A percentile compares a stretch with the other conserved stretches of the same genome.
phyloP scores from a whole-genome alignment of 73 alveolate genomes.

The Tetrahymena thermophila region DNA sequence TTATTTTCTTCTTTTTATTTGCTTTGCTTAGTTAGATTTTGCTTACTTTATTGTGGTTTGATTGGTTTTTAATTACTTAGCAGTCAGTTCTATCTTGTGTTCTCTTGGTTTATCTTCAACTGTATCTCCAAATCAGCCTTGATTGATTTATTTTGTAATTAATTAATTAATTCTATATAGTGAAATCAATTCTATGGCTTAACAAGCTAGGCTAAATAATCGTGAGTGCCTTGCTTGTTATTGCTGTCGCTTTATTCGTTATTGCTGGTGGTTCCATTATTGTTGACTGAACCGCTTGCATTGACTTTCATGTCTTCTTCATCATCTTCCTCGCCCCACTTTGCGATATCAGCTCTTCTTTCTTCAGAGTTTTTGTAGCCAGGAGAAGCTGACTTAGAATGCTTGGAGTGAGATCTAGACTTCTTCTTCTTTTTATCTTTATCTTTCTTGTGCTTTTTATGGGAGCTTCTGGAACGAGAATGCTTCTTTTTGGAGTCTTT shows the following conservation, averaged over 20 bases:
- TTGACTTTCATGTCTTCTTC: neutral
- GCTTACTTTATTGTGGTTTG: neutral
- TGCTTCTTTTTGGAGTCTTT: neutral
- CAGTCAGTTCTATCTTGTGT: neutral
- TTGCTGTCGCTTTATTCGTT: neutral
- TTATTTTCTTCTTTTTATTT: no score
- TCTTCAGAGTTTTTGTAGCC: slow-evolving; percentile 22
- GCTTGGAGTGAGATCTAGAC: neutral
- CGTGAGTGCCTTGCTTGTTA: neutral
- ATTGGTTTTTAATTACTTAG: neutral
- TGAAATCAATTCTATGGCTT: neutral
- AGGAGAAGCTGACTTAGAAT: neutral
- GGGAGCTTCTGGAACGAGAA: neutral
- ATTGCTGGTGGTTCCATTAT: neutral
- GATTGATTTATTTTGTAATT: neutral
- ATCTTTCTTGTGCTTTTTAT: neutral
- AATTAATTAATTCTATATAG: neutral
- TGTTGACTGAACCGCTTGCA: neutral
- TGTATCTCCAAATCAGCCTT: neutral
- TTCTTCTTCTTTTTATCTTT: neutral
- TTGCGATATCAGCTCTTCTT: slow-evolving; percentile 52
- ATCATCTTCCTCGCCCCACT: slow-evolving; percentile 47
- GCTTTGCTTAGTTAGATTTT: neutral
- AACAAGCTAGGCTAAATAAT: neutral
- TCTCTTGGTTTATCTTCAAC: neutral